Evolutionary conservation across 164 flowering plant species (phyloP).

Genomic region (Chimonanthus praecox): DNA sequence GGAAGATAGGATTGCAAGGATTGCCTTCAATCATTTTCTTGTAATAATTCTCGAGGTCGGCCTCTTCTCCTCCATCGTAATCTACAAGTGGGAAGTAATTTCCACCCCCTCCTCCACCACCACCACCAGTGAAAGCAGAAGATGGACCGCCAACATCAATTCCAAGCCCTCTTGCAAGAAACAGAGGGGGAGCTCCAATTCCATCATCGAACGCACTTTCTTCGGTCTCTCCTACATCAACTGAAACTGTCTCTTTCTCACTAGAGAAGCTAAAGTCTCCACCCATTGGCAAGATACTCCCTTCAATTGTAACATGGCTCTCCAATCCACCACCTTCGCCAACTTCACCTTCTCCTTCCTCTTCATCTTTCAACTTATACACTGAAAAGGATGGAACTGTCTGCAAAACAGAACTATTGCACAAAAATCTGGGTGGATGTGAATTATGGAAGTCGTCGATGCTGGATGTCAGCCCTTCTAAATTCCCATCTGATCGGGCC

Average conservation of each 20-base stretch:
- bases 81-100: background rate
- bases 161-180: slow-evolving; percentile 13
- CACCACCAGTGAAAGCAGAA: no score
- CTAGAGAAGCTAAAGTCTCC: slow-evolving; percentile 40
- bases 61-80: background rate
- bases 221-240: slow-evolving; percentile 4
- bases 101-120: no score
- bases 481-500: slow-evolving; percentile 71
- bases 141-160: background rate
- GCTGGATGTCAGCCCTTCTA: slow-evolving; percentile 35
- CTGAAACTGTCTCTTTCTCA: slow-evolving; percentile 15
- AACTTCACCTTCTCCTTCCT: background rate
- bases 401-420: slow-evolving; percentile 33
- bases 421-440: slow-evolving; percentile 19
- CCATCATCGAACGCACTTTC: background rate
- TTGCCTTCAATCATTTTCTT: slow-evolving; percentile 46
- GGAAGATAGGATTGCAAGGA: slow-evolving; percentile 48
- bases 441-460: slow-evolving; percentile 27
- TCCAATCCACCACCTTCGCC: slow-evolving; percentile 20
- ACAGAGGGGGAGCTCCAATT: slow-evolving; percentile 11
- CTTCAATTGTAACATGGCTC: slow-evolving; percentile 41
- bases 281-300: slow-evolving; percentile 16
- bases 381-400: slow-evolving; percentile 62
- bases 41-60: slow-evolving; percentile 19
- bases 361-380: slow-evolving; percentile 9